phyloP scores from a whole-genome alignment of 2,329 filamentous ascomycete genomes.

The Stemphylium vesicarium region DNA sequence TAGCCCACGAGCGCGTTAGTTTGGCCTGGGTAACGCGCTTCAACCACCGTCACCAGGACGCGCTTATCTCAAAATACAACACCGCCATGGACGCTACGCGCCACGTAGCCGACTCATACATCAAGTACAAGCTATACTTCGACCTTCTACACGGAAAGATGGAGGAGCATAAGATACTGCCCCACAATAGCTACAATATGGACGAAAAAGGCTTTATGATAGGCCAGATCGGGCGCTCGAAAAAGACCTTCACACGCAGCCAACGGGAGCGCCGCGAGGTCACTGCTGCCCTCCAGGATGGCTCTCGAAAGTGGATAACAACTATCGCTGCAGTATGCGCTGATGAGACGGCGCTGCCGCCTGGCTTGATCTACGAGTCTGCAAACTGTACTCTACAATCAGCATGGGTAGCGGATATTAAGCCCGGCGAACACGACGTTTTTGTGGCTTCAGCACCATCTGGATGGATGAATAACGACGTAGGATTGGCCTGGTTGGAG shows the following conservation, averaged over 20 bases:
- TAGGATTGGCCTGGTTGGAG: conserved; percentile 1
- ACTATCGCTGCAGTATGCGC: conserved; percentile 16
- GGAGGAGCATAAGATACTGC: conserved; percentile 8
- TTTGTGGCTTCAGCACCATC: not conserved
- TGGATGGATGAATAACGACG: not conserved
- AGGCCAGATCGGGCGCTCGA: conserved; percentile 1
- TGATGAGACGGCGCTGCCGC: conserved; percentile 13
- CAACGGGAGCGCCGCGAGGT: not conserved
- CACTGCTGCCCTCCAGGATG: conserved; percentile 8
- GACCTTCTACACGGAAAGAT: conserved; percentile 15
- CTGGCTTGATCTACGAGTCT: conserved; percentile 11
- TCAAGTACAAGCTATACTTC: conserved; percentile 14
- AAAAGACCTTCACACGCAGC: conserved; percentile 10
- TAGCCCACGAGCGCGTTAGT: no score
- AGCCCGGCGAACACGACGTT: not conserved
- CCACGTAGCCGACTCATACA: no score
- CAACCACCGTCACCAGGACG: no score
- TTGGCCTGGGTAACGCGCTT: no score
- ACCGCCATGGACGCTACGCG: no score
- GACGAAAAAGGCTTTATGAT: no score
- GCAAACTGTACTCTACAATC: not conserved
- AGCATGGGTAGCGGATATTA: conserved; percentile 4
- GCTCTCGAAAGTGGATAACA: conserved; percentile 11
- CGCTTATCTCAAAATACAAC: no score
- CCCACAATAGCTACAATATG: conserved; percentile 14